Base-by-base conservation (phyloP, 108 stramenopile genomes). In the Nannochloropsis gaditana region DNA sequence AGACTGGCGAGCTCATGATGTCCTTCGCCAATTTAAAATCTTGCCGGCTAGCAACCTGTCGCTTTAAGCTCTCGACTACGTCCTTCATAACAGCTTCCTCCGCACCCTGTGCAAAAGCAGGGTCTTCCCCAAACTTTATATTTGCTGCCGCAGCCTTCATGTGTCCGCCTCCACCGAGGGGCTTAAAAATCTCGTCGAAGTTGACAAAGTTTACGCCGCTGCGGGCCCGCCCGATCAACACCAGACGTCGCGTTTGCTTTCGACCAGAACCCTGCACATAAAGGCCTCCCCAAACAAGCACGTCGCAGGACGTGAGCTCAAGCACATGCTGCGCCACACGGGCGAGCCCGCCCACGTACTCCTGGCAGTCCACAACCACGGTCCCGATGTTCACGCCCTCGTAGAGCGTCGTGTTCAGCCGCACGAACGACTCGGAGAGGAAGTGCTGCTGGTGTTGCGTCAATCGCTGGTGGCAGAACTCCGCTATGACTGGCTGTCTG, bases 401-500 rank as follows among this genome's bases (percentile, higher is more conserved):
- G 43, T 83, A 73, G 79, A 81, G 45, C 9, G 86, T 86, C 79
- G 82, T 86, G 21, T 94, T 93, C 19, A 93, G 86, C 45, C 93
- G 92, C 80, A 94, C 91, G 80, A 97, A 90, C 17, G 95, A 93
- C 83, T 95, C 93, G 73, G 95, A 95, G 86, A 97, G 89, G 9
- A 95, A 93, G 19, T 90, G 84, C 87, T 95, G 95, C 81, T 97
- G 96, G 81, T 95, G 95, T 17, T 82, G 88, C 86, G 92, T 92
- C 44, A 97, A 88, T 8, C 93, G 91, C 19, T 87, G 84, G 80
- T 85, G 87, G 45, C 87, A 84, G 59, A 88, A 88, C 89, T 97
- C 96, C 10, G 96, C 95, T 88, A 97, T 95, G 11, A 95, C 96
- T 31, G 93, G 87, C 87, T 97, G 96, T 89, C 93, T 94, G 21